Conservation (phyloP, 225 moss, liverwort and hornwort genomes). For the Marchantia polymorpha region DNA sequence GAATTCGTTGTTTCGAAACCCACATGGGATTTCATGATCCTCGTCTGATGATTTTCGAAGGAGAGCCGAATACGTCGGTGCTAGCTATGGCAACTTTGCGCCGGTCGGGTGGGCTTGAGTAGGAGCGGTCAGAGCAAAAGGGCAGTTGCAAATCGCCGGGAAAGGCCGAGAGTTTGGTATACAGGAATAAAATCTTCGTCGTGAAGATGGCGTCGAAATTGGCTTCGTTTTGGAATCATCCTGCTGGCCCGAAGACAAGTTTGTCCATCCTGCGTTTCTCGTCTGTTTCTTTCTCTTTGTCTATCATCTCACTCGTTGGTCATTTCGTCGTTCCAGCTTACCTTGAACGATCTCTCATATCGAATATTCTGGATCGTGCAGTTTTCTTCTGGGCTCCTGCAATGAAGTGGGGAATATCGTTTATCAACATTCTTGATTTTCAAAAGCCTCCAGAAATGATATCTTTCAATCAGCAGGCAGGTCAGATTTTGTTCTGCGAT, state of each 20-base stretch:
- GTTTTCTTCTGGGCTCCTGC: constrained; percentile 39
- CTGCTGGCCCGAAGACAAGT: constrained; percentile 45
- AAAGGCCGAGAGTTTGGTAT: neutral
- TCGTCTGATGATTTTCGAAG: no score
- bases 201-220: constrained; percentile 21
- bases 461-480: constrained; percentile 38
- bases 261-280: neutral
- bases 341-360: neutral
- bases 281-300: neutral
- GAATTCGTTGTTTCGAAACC: no score
- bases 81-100: no score
- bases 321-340: neutral
- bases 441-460: constrained; percentile 32
- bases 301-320: no score
- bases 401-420: constrained; percentile 40
- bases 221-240: constrained; percentile 34
- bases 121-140: no score
- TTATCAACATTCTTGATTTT: constrained; percentile 40
- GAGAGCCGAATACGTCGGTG: no score
- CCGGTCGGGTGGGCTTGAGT: no score
- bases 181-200: neutral
- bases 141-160: neutral
- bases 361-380: neutral
- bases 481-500: constrained; percentile 13
- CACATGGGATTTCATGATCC: no score